phyloP scores from a whole-genome alignment of 495 filamentous ascomycete genomes.

The Physcia stellaris region DNA sequence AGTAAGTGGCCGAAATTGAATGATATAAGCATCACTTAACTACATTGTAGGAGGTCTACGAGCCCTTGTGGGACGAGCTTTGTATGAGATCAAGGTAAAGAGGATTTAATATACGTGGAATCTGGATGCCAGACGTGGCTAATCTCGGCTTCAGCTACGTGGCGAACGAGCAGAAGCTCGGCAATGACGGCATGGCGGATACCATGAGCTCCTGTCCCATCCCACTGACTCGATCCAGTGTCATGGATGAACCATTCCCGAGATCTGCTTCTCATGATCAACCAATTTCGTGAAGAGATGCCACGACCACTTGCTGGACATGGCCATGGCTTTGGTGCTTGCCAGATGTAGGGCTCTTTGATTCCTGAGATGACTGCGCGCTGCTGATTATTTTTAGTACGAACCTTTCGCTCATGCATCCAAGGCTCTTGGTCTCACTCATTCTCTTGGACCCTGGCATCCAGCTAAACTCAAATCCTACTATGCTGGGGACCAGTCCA shows the following conservation, averaged over 20 bases:
- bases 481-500: slow-evolving; percentile 7
- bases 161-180: slow-evolving; percentile 58
- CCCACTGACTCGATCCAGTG: slow-evolving; percentile 26
- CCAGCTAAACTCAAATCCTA: slow-evolving; percentile 28
- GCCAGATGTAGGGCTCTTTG: slow-evolving; percentile 42
- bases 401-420: slow-evolving; percentile 25
- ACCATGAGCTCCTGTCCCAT: neutral
- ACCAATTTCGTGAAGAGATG: slow-evolving; percentile 71
- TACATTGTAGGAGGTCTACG: slow-evolving; percentile 63
- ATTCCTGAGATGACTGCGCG: neutral
- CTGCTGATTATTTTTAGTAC: slow-evolving; percentile 29
- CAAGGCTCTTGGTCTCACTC: slow-evolving; percentile 33
- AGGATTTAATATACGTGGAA: slow-evolving; percentile 56
- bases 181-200: slow-evolving; percentile 61
- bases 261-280: slow-evolving; percentile 79
- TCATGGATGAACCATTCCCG: slow-evolving; percentile 78
- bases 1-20: slow-evolving; percentile 23
- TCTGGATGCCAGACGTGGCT: slow-evolving; percentile 78
- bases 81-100: slow-evolving; percentile 33
- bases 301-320: slow-evolving; percentile 76
- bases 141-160: slow-evolving; percentile 63
- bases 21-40: neutral
- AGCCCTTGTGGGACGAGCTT: slow-evolving; percentile 75
- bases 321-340: slow-evolving; percentile 81
- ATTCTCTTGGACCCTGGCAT: slow-evolving; percentile 75